A percentile compares a stretch with the other conserved stretches of the same genome.
Evolutionary conservation across 73 alveolate genomes (phyloP).

Genomic region (Paramecium biaurelia): DNA sequence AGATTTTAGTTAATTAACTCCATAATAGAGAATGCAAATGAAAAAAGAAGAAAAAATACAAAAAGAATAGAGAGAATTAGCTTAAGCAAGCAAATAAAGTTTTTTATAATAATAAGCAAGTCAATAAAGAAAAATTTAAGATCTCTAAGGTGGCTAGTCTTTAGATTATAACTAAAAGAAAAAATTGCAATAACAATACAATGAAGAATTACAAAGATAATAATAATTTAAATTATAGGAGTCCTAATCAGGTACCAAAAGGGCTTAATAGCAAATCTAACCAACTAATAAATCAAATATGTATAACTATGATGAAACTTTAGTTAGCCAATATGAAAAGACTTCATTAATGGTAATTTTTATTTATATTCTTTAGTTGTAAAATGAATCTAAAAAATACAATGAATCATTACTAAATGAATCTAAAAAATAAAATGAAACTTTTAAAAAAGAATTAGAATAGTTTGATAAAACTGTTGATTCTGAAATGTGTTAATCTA

Average conservation of each 20-base stretch:
- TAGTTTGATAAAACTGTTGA: conserved; percentile 27
- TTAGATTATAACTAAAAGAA: not conserved
- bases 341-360: not conserved
- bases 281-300: not conserved
- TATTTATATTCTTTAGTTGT: not conserved
- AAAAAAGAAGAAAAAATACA: not conserved
- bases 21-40: not conserved
- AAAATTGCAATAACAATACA: not conserved
- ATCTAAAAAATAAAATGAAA: not conserved
- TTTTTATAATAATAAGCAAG: not conserved
- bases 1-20: conserved; percentile 25
- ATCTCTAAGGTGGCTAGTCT: not conserved
- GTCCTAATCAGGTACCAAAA: not conserved
- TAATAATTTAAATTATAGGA: not conserved
- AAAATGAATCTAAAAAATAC: not conserved
- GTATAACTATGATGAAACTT: not conserved
- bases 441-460: not conserved
- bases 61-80: not conserved
- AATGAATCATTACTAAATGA: not conserved
- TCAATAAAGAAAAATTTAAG: not conserved
- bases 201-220: not conserved
- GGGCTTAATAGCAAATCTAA: not conserved
- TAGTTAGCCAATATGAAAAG: not conserved
- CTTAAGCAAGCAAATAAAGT: not conserved
- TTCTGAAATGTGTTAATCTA: conserved; percentile 28